Evolutionary conservation across 768 basidiomycete genomes (phyloP).

Genomic region (Trametes maxima): DNA sequence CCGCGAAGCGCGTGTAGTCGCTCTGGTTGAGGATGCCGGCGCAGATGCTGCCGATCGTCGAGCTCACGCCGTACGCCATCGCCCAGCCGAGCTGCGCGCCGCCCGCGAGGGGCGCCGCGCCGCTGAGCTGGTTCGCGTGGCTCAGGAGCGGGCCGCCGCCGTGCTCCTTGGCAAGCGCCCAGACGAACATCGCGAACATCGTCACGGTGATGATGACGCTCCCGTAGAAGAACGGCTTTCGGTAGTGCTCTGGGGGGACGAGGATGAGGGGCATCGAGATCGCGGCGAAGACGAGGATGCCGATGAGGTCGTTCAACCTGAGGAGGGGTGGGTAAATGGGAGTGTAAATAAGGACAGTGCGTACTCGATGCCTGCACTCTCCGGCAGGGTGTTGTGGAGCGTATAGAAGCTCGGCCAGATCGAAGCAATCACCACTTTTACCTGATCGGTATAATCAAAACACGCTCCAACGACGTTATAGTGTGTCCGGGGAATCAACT

Average conservation of each 20-base stretch:
- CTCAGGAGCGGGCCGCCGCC: conserved; percentile 26
- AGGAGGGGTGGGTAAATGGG: not conserved
- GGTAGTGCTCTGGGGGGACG: conserved; percentile 28
- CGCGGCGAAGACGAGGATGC: conserved; percentile 20
- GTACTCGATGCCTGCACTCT: conserved; percentile 23
- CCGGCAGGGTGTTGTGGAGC: conserved; percentile 22
- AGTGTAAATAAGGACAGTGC: not conserved
- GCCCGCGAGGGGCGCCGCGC: conserved; percentile 8
- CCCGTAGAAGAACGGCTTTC: conserved; percentile 25
- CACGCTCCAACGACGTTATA: not conserved
- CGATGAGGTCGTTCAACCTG: conserved; percentile 23
- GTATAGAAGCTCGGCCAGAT: conserved; percentile 25
- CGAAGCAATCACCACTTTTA: conserved; percentile 24
- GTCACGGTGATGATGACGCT: conserved; percentile 21
- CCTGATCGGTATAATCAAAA: not conserved
- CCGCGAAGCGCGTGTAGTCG: conserved; percentile 29
- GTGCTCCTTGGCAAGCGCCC: conserved; percentile 23
- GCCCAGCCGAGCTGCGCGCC: conserved; percentile 23
- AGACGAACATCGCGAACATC: conserved; percentile 22
- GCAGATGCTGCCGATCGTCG: conserved; percentile 24
- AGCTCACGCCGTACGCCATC: conserved; percentile 25
- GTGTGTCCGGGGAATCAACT: not conserved
- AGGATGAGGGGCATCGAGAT: conserved; percentile 28
- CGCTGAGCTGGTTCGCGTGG: conserved; percentile 13
- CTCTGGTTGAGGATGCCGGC: conserved; percentile 28